A percentile compares a stretch with the other conserved stretches of the same genome.
These are phyloP conservation scores for Paraurostyla sp. DNA, from an alignment of 73 alveolate species.

Conservation along the genomic window DNA sequence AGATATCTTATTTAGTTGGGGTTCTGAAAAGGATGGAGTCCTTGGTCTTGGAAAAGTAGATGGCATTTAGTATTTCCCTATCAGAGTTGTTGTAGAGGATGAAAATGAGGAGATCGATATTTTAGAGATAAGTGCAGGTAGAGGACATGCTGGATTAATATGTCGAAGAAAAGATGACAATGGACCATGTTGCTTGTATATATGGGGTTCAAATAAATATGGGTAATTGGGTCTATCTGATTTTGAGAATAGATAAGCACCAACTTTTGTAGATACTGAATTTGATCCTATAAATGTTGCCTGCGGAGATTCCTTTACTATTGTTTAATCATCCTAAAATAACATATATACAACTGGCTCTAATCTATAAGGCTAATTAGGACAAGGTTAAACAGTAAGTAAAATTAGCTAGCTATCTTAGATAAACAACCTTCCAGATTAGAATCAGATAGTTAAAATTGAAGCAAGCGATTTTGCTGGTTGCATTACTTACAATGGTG, in stretches of 20 bases:
- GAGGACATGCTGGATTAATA: conserved; percentile 5
- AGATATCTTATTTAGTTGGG: conserved; percentile 38
- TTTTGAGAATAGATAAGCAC: conserved; percentile 21
- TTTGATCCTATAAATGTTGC: not conserved
- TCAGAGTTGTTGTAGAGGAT: conserved; percentile 4
- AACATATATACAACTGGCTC: not conserved
- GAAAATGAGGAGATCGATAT: conserved; percentile 36
- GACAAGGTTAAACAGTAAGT: not conserved
- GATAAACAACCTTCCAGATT: not conserved
- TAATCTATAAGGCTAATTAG: conserved; percentile 18
- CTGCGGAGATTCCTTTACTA: conserved; percentile 22
- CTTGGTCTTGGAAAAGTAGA: conserved; percentile 5
- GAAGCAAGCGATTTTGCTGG: not conserved
- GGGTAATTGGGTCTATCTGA: conserved; percentile 37
- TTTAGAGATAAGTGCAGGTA: not conserved
- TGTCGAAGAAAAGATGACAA: not conserved
- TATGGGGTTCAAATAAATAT: conserved; percentile 44
- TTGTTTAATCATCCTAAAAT: not conserved
- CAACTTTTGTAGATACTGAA: not conserved
- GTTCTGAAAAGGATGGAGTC: conserved; percentile 39
- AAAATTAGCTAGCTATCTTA: not conserved
- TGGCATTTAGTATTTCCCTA: conserved; percentile 29
- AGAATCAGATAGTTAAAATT: not conserved
- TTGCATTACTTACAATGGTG: not conserved
- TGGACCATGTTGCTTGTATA: not conserved